Base-by-base conservation (phyloP, 2,329 filamentous ascomycete genomes). In the Diplodia intermedia region DNA sequence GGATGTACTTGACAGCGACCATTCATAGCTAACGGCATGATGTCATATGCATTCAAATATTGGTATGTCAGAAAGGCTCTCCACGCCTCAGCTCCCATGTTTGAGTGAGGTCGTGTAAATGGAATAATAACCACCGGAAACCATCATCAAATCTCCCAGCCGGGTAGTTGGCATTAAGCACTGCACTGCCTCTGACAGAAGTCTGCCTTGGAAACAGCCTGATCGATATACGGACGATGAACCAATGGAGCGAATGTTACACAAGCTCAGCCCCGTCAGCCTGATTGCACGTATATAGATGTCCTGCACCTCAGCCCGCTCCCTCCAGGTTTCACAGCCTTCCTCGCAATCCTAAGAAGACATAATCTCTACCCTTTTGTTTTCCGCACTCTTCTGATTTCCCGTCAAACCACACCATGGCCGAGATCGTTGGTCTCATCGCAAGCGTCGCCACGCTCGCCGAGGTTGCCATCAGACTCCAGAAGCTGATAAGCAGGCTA, bases 391-490 rank as follows among this genome's bases (percentile, higher is more conserved):
- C 4, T 26, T 49, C 9, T 38, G 11, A 11, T 4, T 29, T 9
- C 14, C 38, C 47, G 14, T 11, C 8, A 18, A 11, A 9, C 12
- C 12, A 18, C 33, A 7, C 12, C 14, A 63, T 65, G 50, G 62
- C 62, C 11, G 50, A 65, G 14, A 15, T n/a, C 8, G 50, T 65
- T 15, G 50, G 62, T 23, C 50, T 65, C n/a, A 20, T 54, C 11
- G 50, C 62, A 14, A 65, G 62, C 62, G 33, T 65, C 1, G 33
- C 33, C 50, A 55, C 62, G 9, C 52, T 65, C 15, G 15, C 11
- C 8, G 36, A 65, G 33, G 49, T 31, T 11, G 49, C 62, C 14
- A 33, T 55, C 49, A 65, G 33, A 36, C 50, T 65, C 1, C 4
- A 23, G n/a, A 55, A 12, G 11, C 62, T 65, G 31, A 29, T 47